phyloP scores from a whole-genome alignment of 176 grass and related monocot species.

The Echinochloa phyllopogon region DNA sequence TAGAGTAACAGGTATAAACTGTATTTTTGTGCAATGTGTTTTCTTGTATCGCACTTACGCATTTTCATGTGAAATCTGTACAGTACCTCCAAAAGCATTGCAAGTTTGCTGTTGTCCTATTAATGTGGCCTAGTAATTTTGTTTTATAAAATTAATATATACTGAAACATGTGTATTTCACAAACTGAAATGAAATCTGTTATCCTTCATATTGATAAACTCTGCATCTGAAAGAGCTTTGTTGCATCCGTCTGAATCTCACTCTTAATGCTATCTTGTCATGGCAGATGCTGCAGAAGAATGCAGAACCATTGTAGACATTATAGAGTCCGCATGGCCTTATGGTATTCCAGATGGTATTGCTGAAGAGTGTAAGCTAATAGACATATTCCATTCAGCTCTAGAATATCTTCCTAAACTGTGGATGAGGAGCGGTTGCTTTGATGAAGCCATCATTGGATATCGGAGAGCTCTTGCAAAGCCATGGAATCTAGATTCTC shows the following conservation, averaged over 20 bases:
- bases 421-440: constrained; percentile 78
- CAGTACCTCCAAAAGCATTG: constrained; percentile 27
- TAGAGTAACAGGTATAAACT: constrained; percentile 71
- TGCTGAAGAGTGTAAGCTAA: constrained; percentile 77
- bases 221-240: constrained; percentile 24
- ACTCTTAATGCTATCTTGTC: constrained; percentile 39
- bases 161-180: constrained; percentile 21
- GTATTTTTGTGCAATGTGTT: constrained; percentile 15
- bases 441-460: constrained; percentile 80
- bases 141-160: constrained; percentile 26
- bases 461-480: constrained; percentile 75
- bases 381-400: constrained; percentile 83
- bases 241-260: constrained; percentile 32
- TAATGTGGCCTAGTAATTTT: neutral
- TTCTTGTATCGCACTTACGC: constrained; percentile 20
- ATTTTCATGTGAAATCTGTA: constrained; percentile 24
- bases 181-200: constrained; percentile 14
- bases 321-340: constrained; percentile 86
- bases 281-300: constrained; percentile 92
- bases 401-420: constrained; percentile 90
- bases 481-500: constrained; percentile 80
- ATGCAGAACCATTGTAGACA: constrained; percentile 88
- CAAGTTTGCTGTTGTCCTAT: constrained; percentile 2
- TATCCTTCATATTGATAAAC: constrained; percentile 21
- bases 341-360: constrained; percentile 69